These are phyloP conservation scores for Quercus variabilis DNA, from an alignment of 306 rosid genomes.

Conservation along the genomic window DNA sequence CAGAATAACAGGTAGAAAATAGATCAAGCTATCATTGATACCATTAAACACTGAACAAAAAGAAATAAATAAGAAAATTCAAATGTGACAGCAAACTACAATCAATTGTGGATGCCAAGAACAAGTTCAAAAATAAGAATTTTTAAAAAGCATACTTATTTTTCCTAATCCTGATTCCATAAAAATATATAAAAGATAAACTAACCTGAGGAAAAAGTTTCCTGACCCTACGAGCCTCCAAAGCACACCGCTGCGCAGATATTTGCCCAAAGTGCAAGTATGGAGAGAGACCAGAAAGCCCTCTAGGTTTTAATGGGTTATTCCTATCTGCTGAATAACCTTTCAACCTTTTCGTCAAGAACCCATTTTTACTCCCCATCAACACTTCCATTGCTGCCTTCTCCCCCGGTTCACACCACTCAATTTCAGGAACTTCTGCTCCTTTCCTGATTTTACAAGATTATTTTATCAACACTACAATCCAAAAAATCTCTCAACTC, in stretches of 20 bases:
- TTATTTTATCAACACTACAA: slow-evolving; percentile 14
- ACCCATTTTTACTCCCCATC: slow-evolving; percentile 78
- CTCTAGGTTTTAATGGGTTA: slow-evolving; percentile 69
- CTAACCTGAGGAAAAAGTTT: slow-evolving; percentile 63
- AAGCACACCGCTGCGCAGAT: slow-evolving; percentile 89
- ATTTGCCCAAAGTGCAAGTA: slow-evolving; percentile 92
- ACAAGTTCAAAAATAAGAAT: not conserved
- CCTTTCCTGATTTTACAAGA: slow-evolving; percentile 48
- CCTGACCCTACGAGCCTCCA: slow-evolving; percentile 65
- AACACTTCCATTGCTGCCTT: slow-evolving; percentile 73
- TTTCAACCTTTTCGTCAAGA: slow-evolving; percentile 81
- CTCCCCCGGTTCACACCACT: slow-evolving; percentile 93
- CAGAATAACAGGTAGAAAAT: slow-evolving; percentile 25
- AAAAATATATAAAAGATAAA: not conserved
- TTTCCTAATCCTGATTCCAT: not conserved
- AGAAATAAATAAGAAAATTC: not conserved
- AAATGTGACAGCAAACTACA: not conserved
- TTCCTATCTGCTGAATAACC: slow-evolving; percentile 61
- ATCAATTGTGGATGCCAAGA: not conserved
- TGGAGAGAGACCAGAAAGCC: slow-evolving; percentile 86
- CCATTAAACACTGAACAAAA: slow-evolving; percentile 7
- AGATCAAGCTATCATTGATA: not conserved
- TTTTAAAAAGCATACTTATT: not conserved
- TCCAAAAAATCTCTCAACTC: not conserved
- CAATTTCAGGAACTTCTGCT: slow-evolving; percentile 84